Evolutionary conservation across 192 early-diverging fungal species (phyloP).

Genomic region (Linnemannia hyalina): DNA sequence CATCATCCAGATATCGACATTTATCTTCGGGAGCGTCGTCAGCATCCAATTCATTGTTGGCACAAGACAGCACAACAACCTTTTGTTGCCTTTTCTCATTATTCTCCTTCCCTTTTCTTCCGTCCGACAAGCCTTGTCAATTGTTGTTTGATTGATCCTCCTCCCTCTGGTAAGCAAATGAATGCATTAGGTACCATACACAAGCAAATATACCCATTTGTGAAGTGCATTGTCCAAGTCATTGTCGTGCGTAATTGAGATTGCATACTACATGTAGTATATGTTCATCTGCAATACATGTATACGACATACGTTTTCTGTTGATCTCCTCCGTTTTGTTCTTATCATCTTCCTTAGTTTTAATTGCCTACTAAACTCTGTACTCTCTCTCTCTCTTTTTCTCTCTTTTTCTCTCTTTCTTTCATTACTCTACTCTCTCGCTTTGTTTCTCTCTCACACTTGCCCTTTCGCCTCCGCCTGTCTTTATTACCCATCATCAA

Average conservation of each 20-base stretch:
- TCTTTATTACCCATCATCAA: neutral
- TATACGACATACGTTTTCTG: constrained; percentile 1
- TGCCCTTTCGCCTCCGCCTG: constrained; percentile 1
- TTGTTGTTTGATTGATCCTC: neutral
- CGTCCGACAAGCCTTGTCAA: neutral
- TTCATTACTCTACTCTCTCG: neutral
- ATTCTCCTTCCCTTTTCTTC: neutral
- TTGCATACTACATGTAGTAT: neutral
- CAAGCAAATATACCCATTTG: neutral
- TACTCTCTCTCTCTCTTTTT: neutral
- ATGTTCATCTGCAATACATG: neutral
- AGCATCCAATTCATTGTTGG: neutral
- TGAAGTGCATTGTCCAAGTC: neutral
- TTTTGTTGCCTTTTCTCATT: neutral
- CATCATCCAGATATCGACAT: neutral
- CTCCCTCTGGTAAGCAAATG: neutral
- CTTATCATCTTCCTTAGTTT: neutral
- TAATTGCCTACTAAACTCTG: constrained; percentile 3
- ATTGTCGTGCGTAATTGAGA: neutral
- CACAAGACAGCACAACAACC: neutral
- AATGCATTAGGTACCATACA: neutral
- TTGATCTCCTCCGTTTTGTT: neutral
- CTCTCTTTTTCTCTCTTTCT: neutral
- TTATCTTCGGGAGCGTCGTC: neutral
- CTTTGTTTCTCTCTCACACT: neutral